Evolutionary conservation across 257 asterid species (phyloP), one percentile per base, ranked within the genome.

Genomic region (Phtheirospermum japonicum): DNA sequence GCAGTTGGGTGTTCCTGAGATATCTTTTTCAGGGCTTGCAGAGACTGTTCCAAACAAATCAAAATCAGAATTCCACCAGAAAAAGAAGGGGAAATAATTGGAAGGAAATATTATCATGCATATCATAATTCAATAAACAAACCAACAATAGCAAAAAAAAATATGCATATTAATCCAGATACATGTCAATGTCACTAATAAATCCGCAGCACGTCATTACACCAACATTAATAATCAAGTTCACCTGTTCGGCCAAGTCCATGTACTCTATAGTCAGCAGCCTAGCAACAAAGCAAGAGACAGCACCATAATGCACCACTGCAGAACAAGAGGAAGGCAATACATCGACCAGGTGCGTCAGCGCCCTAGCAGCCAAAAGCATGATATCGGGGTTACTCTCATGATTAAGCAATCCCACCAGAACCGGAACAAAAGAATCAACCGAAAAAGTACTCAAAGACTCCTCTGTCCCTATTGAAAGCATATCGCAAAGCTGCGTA

Each of bases 201-300:
- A 71, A 20, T 45, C 31, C 16, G 59, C 19, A 37, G 33, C 52
- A 52, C 26, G 32, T 19, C 11, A 65, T 26, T 23, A 19, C 11
- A 32, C 58, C 55, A 67, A 32, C 23, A 32, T 4, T 61, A 64
- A 64, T 46, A 40, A 59, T 42, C 17, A 45, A 34, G 43, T 64
- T 71, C 71, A 89, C 99, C 99, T 94, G 99, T 76, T 94, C 97
- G 68, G 99, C 99, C 86, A 94, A 81, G 83, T 94, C 99, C 99
- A 94, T 84, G 77, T 94, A 89, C 83, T 94, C 96, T 43, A 89
- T 90, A 11, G 96, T 94, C 74, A 94, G 92, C 70, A 94, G 68
- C 46, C 97, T 81, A 6, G 99, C 93, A 62, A 90, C 97, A 45
- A 94, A 85, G 80, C 95, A 94, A 2, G 97, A 80, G 46, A 90